Evolutionary conservation across 176 grass and related monocot species (phyloP).

Genomic region (Carex scoparia): DNA sequence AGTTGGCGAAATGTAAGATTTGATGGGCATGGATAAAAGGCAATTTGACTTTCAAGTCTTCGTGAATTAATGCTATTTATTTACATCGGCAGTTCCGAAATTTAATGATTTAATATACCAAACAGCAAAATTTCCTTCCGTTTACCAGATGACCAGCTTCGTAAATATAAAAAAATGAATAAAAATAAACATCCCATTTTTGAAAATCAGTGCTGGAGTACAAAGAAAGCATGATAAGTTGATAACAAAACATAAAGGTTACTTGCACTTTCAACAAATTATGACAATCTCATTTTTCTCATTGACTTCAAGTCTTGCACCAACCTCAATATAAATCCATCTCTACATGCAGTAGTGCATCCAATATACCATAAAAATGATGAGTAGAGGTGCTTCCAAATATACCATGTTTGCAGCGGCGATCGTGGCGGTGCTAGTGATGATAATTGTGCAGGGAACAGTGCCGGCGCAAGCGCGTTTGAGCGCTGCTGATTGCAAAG

Average conservation of each 20-base stretch:
- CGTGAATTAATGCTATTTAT: no score
- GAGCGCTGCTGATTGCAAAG: constrained; percentile 1
- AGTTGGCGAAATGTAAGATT: no score
- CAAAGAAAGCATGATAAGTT: background rate
- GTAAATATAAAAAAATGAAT: background rate
- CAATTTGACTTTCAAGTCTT: background rate
- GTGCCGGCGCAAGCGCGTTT: background rate
- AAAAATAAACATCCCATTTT: background rate
- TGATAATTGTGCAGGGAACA: background rate
- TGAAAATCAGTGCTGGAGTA: background rate
- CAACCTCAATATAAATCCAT: background rate
- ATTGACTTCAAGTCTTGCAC: constrained; percentile 1
- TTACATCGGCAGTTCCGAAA: no score
- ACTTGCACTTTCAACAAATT: no score
- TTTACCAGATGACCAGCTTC: background rate
- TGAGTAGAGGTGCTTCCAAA: background rate
- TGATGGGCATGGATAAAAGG: no score
- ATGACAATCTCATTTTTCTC: background rate
- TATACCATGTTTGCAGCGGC: background rate
- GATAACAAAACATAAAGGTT: background rate
- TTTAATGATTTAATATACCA: no score
- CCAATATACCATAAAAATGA: background rate
- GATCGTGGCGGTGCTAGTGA: background rate
- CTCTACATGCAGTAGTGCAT: background rate
- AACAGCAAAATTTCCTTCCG: background rate